These are phyloP conservation scores for Psilocybe sp. DNA, from an alignment of 768 basidiomycete species.

Conservation along the genomic window DNA sequence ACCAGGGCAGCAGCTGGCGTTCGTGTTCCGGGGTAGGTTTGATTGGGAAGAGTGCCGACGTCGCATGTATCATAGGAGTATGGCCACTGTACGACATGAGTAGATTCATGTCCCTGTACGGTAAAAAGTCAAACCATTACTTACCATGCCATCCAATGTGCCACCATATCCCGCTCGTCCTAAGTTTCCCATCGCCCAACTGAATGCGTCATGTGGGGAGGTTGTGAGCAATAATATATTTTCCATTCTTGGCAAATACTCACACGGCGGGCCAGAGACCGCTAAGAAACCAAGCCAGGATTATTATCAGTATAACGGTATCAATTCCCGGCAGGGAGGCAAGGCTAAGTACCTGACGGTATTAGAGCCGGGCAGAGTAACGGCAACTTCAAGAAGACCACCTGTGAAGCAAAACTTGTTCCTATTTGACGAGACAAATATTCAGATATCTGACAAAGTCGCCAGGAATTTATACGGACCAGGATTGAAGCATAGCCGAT, in stretches of 20 bases:
- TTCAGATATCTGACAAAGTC: neutral
- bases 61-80: constrained; percentile 76
- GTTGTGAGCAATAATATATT: neutral
- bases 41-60: constrained; percentile 77
- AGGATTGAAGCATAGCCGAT: constrained; percentile 32
- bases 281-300: constrained; percentile 13
- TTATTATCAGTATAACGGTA: neutral
- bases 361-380: constrained; percentile 30
- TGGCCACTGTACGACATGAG: constrained; percentile 44
- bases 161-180: constrained; percentile 74
- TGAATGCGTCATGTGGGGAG: constrained; percentile 1
- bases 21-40: constrained; percentile 57
- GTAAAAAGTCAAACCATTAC: constrained; percentile 7
- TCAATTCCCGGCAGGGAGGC: neutral
- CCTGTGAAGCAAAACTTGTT: constrained; percentile 69
- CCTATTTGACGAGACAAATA: constrained; percentile 14
- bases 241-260: constrained; percentile 8
- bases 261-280: constrained; percentile 42
- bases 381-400: constrained; percentile 50
- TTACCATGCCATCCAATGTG: constrained; percentile 63
- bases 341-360: constrained; percentile 20
- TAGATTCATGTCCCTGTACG: neutral
- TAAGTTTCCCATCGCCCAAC: constrained; percentile 54
- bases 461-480: constrained; percentile 12
- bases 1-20: constrained; percentile 45